These are phyloP conservation scores for Aspergillus mulundensis DNA, from an alignment of 495 filamentous ascomycete species.

Conservation along the genomic window DNA sequence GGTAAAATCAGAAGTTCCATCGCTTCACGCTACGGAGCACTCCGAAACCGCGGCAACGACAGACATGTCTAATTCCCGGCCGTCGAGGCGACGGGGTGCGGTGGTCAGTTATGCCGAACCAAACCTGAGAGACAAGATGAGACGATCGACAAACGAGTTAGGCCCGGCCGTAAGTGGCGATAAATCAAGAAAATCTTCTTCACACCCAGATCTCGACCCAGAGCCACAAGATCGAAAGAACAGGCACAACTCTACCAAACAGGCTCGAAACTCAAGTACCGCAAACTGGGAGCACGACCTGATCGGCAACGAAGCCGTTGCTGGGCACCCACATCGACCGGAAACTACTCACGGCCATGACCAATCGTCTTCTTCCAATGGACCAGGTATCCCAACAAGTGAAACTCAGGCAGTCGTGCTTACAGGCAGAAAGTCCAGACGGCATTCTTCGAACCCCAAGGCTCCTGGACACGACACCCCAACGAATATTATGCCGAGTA, in stretches of 20 bases:
- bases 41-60: not conserved
- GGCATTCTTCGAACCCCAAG: slow-evolving; percentile 39
- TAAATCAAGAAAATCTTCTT: slow-evolving; percentile 33
- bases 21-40: not conserved
- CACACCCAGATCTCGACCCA: slow-evolving; percentile 23
- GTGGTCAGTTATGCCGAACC: slow-evolving; percentile 82
- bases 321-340: not conserved
- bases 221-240: slow-evolving; percentile 12
- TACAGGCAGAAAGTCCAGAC: slow-evolving; percentile 27
- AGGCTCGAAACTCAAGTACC: slow-evolving; percentile 8
- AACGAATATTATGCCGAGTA: slow-evolving; percentile 7
- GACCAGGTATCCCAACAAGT: not conserved
- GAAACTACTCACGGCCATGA: not conserved
- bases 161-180: slow-evolving; percentile 64
- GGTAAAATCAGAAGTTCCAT: not conserved
- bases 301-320: not conserved
- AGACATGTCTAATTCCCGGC: slow-evolving; percentile 42
- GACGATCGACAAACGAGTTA: slow-evolving; percentile 70
- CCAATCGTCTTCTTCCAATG: not conserved
- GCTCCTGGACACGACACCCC: slow-evolving; percentile 5
- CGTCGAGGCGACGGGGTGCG: slow-evolving; percentile 59
- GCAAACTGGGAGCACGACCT: slow-evolving; percentile 6
- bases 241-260: not conserved
- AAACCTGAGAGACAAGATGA: slow-evolving; percentile 82
- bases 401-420: slow-evolving; percentile 10